Conservation (phyloP, 176 grass and related monocot genomes). For the Eremochloa ophiuroides region DNA sequence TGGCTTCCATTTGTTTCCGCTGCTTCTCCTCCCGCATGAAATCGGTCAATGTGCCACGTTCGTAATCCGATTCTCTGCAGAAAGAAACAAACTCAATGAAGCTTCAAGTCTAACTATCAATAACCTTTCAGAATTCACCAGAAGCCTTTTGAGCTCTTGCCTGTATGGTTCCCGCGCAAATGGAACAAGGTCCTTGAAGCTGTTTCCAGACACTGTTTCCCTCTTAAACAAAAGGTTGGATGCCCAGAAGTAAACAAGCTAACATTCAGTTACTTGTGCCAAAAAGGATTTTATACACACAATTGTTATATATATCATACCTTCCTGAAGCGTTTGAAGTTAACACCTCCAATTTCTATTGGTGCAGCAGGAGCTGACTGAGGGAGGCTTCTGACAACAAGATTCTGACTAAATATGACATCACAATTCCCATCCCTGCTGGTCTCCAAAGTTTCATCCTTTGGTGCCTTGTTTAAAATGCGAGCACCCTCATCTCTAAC, state of each 20-base stretch:
- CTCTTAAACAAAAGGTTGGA: conserved; percentile 55
- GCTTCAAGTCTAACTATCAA: not conserved
- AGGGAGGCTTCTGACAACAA: conserved; percentile 50
- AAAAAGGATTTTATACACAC: not conserved
- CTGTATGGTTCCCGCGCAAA: conserved; percentile 79
- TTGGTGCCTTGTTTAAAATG: conserved; percentile 46
- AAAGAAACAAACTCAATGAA: not conserved
- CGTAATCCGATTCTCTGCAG: conserved; percentile 62
- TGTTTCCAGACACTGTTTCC: conserved; percentile 78
- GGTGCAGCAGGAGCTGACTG: conserved; percentile 19
- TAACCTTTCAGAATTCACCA: not conserved
- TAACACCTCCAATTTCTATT: conserved; percentile 36
- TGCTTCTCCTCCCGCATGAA: conserved; percentile 85
- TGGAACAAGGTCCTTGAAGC: conserved; percentile 75
- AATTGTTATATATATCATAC: conserved; percentile 30
- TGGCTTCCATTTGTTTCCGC: conserved; percentile 80
- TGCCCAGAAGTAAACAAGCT: not conserved
- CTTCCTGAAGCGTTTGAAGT: conserved; percentile 97
- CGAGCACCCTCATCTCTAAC: conserved; percentile 34
- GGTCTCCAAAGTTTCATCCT: conserved; percentile 48
- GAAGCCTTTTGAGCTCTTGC: conserved; percentile 35
- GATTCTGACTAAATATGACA: conserved; percentile 71
- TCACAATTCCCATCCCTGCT: conserved; percentile 69
- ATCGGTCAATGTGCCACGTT: conserved; percentile 20
- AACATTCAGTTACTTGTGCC: conserved; percentile 12